Base-by-base conservation (phyloP, 2,329 filamentous ascomycete genomes). In the Talaromyces sp. region DNA sequence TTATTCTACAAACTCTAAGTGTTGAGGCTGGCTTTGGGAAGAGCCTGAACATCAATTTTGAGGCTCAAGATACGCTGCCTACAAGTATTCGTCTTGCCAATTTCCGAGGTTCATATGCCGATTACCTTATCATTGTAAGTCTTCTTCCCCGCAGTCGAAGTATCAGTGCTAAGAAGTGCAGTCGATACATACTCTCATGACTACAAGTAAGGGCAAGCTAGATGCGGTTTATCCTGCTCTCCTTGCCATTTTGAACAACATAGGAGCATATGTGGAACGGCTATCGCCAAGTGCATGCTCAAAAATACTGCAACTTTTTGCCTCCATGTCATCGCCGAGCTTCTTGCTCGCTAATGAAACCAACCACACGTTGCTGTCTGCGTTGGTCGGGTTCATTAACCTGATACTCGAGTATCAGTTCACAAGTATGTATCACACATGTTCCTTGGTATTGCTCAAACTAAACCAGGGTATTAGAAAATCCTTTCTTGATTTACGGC, bases 181-280 rank as follows among this genome's bases (percentile, higher is more conserved):
- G 86, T 96, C 93, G 7, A 93, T 98, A 63, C 96, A 96, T 72
- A 91, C 84, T 31, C 84, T 99, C 64, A 96, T 98, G 69, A 95
- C 92, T 0, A 89, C 88, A 5, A 96, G 92, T 70, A 93, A 96
- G 77, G 91, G 92, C 57, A 93, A 90, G 65, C 83, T 98, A 8
- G 89, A 93, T 52, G 91, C 92, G 13, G 90, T 98, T 32, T 98
- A 98, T 70, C 93, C 93, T 17, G 92, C 95, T 1, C 81, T 99
- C 3, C 78, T 99, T 51, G 92, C 93, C 0, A 90, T 98, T 52
- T 89, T 99, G 69, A 95, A 95, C 74, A 99, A 99, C 69, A 87
- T 97, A 64, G 88, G 93, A 11, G 89, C 95, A 17, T 90, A 96
- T 70, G 80, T 95, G 4, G 86, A 95, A 69, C 85, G 89, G 24